Evolutionary conservation across 768 basidiomycete species (phyloP).

Genomic region (Lactarius psammicola): DNA sequence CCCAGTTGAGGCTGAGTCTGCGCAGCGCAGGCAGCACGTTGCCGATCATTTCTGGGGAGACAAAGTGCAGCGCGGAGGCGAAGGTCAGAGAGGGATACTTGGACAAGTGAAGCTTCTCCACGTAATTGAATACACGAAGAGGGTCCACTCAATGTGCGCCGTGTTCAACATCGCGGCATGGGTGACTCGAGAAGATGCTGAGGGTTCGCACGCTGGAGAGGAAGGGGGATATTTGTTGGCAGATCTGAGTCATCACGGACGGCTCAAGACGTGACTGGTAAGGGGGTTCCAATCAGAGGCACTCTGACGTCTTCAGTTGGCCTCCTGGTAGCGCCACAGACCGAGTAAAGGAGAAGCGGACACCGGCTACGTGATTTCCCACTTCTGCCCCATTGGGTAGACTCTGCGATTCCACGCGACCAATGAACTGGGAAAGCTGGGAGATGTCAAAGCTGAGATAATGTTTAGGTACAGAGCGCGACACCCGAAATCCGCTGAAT

Average conservation of each 20-base stretch:
- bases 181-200: neutral
- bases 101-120: neutral
- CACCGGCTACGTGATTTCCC: neutral
- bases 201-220: neutral
- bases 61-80: neutral
- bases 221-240: neutral
- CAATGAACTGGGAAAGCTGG: neutral
- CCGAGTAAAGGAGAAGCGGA: neutral
- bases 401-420: neutral
- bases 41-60: neutral
- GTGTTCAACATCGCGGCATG: too few species aligned
- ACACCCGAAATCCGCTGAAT: neutral
- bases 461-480: neutral
- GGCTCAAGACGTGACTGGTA: neutral
- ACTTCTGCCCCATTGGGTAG: neutral
- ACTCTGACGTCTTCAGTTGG: neutral
- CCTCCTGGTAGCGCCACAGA: neutral
- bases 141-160: neutral
- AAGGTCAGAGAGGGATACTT: neutral
- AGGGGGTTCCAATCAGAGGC: neutral
- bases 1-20: neutral
- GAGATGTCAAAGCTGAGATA: neutral
- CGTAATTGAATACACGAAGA: neutral
- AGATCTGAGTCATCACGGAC: neutral
- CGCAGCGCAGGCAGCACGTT: slow-evolving; percentile 3